A percentile compares a stretch with the other conserved stretches of the same genome.
Conservation (phyloP, 208 protist genomes). For the Trypanosoma rangeli region DNA sequence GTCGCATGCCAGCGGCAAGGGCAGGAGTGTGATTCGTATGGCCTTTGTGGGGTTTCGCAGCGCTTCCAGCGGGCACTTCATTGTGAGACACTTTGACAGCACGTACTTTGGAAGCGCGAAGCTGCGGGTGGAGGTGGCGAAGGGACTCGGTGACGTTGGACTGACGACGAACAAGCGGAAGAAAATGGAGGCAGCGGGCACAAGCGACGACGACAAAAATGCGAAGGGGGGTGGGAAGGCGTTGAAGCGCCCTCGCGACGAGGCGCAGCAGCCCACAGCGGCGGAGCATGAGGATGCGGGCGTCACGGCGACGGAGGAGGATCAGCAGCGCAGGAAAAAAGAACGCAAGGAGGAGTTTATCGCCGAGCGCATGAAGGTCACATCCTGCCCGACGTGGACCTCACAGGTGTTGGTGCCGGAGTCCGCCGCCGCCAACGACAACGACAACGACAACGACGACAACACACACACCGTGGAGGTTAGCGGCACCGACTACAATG, state of each 20-base stretch:
- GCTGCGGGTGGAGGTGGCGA: constrained; percentile 86
- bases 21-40: constrained; percentile 88
- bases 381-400: constrained; percentile 69
- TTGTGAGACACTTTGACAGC: constrained; percentile 89
- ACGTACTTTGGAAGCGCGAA: constrained; percentile 94
- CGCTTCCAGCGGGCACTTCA: constrained; percentile 80
- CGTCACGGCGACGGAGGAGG: constrained; percentile 13
- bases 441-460: too few species aligned
- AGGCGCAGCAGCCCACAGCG: not conserved
- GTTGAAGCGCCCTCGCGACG: not conserved
- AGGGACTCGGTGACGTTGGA: constrained; percentile 61
- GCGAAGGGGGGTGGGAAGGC: constrained; percentile 7
- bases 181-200: constrained; percentile 29
- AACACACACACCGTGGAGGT: not conserved
- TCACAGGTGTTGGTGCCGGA: constrained; percentile 65
- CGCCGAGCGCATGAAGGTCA: constrained; percentile 53
- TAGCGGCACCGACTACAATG: constrained; percentile 3
- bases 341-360: constrained; percentile 61
- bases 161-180: constrained; percentile 68
- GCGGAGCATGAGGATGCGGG: constrained; percentile 10
- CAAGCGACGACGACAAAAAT: constrained; percentile 6
- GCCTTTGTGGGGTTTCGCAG: constrained; percentile 96
- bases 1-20: constrained; percentile 1
- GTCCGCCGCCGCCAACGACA: constrained; percentile 1
- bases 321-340: constrained; percentile 17